Evolutionary conservation across 2,329 filamentous ascomycete genomes (phyloP), one percentile per base, ranked within the genome.

Genomic region (Aspergillus thermomutatus): DNA sequence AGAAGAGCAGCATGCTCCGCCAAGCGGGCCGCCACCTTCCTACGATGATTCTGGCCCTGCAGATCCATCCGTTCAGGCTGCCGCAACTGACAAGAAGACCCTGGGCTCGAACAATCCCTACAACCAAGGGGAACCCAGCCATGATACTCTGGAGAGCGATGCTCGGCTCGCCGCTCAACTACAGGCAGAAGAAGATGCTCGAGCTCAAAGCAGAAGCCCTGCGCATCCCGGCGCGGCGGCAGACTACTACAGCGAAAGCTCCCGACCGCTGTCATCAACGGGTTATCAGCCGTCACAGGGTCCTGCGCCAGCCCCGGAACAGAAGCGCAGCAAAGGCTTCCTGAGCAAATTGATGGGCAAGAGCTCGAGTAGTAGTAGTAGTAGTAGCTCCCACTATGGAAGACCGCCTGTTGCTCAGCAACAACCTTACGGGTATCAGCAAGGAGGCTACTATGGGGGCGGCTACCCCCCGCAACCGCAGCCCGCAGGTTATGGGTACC

Each of bases 161-260:
- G 91, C 89, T 57, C 82, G 82, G 26, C 78, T 92, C 9, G 92
- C 92, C 7, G 83, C 89, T 43, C 84, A 86, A 68, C 79, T 96
- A 45, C 92, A 96, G 72, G 89, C 89, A 47, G 90, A 96, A 73
- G 92, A 96, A 73, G 83, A 96, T 61, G 84, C 85, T 5, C 83
- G 85, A 47, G 81, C 80, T 17, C 69, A 60, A 52, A 64, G 40
- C 25, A 51, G 54, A 28, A 61, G 59, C 21, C 50, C 57, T 28
- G 51, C 19, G 26, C 58, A 53, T 7, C 57, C 57, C 8, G 80
- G 80, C 27, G 73, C 77, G 2, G 68, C 77, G n/a, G 72, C 79
- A 50, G 69, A 72, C 45, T 84, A 81, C 64, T 84, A 85, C 69
- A 65, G 62, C 43, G 63, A 65, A 26, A 57, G 58, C 3, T 25